Conservation (phyloP, 192 early-diverging fungal species). For the Mortierella hygrophila region DNA sequence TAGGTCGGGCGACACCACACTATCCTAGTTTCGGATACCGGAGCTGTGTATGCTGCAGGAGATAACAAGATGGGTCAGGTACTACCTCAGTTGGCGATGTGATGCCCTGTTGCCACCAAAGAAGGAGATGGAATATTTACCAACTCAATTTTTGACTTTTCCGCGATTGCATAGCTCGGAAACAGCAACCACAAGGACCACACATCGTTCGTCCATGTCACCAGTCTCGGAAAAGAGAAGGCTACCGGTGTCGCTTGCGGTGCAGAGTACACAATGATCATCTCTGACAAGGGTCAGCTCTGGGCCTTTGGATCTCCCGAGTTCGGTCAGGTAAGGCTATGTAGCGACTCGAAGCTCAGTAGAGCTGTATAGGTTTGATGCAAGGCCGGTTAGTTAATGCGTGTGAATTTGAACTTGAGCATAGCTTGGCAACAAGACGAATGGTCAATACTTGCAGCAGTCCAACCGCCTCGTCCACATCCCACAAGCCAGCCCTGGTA, state of each 20-base stretch:
- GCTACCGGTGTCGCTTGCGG: conserved; percentile 59
- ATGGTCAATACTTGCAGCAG: conserved; percentile 59
- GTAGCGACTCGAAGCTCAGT: not conserved
- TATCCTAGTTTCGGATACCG: conserved; percentile 57
- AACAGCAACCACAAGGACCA: conserved; percentile 48
- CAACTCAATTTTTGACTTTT: not conserved
- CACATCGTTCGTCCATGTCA: conserved; percentile 44
- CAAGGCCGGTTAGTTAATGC: not conserved
- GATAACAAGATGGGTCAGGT: conserved; percentile 65
- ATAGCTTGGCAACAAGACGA: conserved; percentile 63
- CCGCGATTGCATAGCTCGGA: conserved; percentile 36
- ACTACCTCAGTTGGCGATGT: not conserved
- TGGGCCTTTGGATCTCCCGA: conserved; percentile 66
- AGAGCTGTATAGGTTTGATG: not conserved
- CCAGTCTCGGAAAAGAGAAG: conserved; percentile 55
- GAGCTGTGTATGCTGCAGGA: conserved; percentile 61
- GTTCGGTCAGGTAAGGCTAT: conserved; percentile 57
- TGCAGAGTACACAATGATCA: conserved; percentile 60
- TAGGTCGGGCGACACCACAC: conserved; percentile 62
- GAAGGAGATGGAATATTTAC: not conserved
- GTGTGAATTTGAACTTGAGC: not conserved
- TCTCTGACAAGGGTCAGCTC: conserved; percentile 60
- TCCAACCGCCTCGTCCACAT: conserved; percentile 56
- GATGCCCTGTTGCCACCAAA: too few relatives aligned
- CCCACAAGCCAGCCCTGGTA: conserved; percentile 60